Conservation (phyloP, 306 rosid species). For the Trifolium subterraneum region DNA sequence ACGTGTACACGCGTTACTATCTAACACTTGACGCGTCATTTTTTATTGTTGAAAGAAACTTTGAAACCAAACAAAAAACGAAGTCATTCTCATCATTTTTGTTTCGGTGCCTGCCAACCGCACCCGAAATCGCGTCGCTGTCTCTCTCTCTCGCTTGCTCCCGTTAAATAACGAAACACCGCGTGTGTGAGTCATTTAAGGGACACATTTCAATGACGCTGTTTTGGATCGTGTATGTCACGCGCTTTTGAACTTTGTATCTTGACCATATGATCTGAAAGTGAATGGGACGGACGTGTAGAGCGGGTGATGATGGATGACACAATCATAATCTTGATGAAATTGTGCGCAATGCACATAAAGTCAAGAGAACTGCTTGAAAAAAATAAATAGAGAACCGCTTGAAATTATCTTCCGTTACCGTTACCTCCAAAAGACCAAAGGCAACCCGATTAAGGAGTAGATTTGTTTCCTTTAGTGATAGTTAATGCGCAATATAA, state of each 20-base stretch:
- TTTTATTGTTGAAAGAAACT: conserved; percentile 4
- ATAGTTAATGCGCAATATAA: no score
- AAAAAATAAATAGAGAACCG: no score
- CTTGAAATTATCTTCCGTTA: no score
- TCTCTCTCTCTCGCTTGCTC: conserved; percentile 9
- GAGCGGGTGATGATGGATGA: conserved; percentile 22
- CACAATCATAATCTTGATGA: conserved; percentile 7
- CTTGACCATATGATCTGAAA: neutral
- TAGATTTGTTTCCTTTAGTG: no score
- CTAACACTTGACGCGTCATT: conserved; percentile 55
- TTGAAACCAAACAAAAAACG: neutral
- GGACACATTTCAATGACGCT: neutral
- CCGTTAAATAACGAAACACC: conserved; percentile 11
- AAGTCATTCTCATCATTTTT: conserved; percentile 23
- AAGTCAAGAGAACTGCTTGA: neutral
- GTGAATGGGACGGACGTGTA: neutral
- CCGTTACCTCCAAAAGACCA: no score
- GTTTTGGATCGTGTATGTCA: fast-evolving
- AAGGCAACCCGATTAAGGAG: no score
- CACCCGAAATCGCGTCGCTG: conserved; percentile 16
- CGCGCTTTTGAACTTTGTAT: neutral
- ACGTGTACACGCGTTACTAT: conserved; percentile 44
- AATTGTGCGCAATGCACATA: neutral
- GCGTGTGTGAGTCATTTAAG: conserved; percentile 10
- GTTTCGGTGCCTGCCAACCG: conserved; percentile 52